Evolutionary conservation across 2,329 filamentous ascomycete species (phyloP).

Genomic region (Pezizomycotina sp.): DNA sequence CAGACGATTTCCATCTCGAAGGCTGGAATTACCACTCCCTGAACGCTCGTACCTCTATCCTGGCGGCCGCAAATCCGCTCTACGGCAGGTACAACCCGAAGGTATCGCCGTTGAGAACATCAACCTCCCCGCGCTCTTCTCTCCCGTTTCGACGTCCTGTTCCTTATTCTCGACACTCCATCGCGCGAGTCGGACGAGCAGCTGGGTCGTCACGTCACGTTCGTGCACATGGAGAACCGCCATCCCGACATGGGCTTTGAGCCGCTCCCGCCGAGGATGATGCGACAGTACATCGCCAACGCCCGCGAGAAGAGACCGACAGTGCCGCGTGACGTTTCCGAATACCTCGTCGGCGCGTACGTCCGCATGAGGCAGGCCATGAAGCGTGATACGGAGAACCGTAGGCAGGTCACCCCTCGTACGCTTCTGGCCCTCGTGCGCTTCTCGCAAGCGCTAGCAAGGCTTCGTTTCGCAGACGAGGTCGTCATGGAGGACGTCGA

Average conservation of each 20-base stretch:
- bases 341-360: slow-evolving; percentile 95
- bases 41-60: slow-evolving; percentile 87
- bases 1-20: slow-evolving; percentile 77
- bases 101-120: slow-evolving; percentile 95
- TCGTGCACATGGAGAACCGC: slow-evolving; percentile 90
- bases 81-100: slow-evolving; percentile 97
- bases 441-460: slow-evolving; percentile 81
- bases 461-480: slow-evolving; percentile 69
- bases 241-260: slow-evolving; percentile 57
- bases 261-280: slow-evolving; percentile 70
- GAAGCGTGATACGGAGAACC: slow-evolving; percentile 65
- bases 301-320: slow-evolving; percentile 77
- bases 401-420: slow-evolving; percentile 81
- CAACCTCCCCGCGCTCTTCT: slow-evolving; percentile 95
- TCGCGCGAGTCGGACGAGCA: slow-evolving; percentile 79
- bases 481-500: slow-evolving; percentile 90
- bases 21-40: slow-evolving; percentile 67
- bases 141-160: slow-evolving; percentile 92
- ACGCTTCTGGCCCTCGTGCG: slow-evolving; percentile 85
- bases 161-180: slow-evolving; percentile 89
- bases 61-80: slow-evolving; percentile 89
- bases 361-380: slow-evolving; percentile 86
- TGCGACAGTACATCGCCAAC: slow-evolving; percentile 87
- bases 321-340: slow-evolving; percentile 69
- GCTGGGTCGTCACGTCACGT: slow-evolving; percentile 84